Base-by-base conservation (phyloP, 202 grass and related monocot genomes). In the Hordeum pubiflorum region DNA sequence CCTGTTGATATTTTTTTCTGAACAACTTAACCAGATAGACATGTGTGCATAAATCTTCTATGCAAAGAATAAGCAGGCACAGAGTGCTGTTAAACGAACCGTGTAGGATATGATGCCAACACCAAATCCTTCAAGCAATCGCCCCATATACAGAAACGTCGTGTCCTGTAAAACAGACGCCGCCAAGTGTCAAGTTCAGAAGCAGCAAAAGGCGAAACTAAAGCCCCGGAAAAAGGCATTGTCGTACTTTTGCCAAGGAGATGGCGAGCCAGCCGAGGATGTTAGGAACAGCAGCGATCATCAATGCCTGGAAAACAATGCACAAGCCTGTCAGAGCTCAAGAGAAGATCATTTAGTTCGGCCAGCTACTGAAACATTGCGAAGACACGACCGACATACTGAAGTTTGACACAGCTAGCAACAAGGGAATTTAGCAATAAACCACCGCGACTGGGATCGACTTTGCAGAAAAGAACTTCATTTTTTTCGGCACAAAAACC, bases 241-340 rank as follows among this genome's bases (percentile, higher is more conserved):
- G 7, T 31, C 63, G 9, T 85, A 98, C 96, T 82, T 93, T 89
- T 15, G 96, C 96, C 3, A 95, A 93, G 68, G 96, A 98, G 74
- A 98, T 98, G 17, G 89, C 92, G 31, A 98, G 88, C 92, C 90
- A 98, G 21, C 96, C 96, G 63, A 98, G 84, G 73, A 95, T 85
- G 60, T 95, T 98, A 3, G 96, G 96, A 60, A 98, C 71, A 11
- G 96, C 90, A 31, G 96, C 96, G 56, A 93, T 91, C 92, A 95
- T 98, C 81, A 98, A 67, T 31, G 92, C 93, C 96, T 98, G 78
- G 62, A 61, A 92, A 78, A 17, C 37, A 83, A 18, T 68, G 40
- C 81, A 56, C 1, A 34, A 26, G 4, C 23, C 39, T 3, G 60
- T 74, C 9, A 26, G 76, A 17, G 46, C 46, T 50, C 46, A 17